These are phyloP conservation scores for Apocynum venetum DNA, from an alignment of 257 asterid species.

Conservation along the genomic window DNA sequence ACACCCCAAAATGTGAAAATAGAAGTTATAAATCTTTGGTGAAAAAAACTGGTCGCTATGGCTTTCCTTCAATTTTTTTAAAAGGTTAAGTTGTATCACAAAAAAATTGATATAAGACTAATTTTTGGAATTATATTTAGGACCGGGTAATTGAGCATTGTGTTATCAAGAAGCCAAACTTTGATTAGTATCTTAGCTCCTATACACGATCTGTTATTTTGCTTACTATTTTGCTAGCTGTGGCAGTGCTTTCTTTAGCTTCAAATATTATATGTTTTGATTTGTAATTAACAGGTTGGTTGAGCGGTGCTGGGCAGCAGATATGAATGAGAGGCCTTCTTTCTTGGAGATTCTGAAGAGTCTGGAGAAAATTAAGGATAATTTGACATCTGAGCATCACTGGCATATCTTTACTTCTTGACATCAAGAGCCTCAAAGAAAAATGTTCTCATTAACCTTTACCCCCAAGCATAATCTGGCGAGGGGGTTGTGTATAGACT, in stretches of 20 bases:
- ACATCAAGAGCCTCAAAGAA: conserved; percentile 10
- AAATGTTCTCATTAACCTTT: background rate
- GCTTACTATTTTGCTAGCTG: background rate
- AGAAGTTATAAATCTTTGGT: too few species aligned
- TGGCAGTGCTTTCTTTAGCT: background rate
- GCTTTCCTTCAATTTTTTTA: background rate
- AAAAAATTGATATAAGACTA: background rate
- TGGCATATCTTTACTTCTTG: conserved; percentile 58
- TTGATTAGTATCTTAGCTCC: background rate
- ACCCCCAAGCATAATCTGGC: background rate
- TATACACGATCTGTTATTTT: background rate
- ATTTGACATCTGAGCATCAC: conserved; percentile 51
- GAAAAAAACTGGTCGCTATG: background rate
- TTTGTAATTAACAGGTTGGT: conserved; percentile 44
- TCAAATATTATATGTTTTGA: background rate
- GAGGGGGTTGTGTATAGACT: conserved; percentile 26
- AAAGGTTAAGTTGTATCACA: background rate
- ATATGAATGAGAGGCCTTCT: conserved; percentile 75
- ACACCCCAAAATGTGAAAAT: background rate
- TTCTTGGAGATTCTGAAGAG: conserved; percentile 79
- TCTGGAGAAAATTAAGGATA: conserved; percentile 66
- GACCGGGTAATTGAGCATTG: background rate
- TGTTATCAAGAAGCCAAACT: background rate
- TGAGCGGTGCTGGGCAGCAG: conserved; percentile 78
- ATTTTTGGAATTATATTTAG: background rate